A percentile compares a stretch with the other conserved stretches of the same genome.
Evolutionary conservation across 2,329 filamentous ascomycete genomes (phyloP).

Genomic region (Fusarium sp.): DNA sequence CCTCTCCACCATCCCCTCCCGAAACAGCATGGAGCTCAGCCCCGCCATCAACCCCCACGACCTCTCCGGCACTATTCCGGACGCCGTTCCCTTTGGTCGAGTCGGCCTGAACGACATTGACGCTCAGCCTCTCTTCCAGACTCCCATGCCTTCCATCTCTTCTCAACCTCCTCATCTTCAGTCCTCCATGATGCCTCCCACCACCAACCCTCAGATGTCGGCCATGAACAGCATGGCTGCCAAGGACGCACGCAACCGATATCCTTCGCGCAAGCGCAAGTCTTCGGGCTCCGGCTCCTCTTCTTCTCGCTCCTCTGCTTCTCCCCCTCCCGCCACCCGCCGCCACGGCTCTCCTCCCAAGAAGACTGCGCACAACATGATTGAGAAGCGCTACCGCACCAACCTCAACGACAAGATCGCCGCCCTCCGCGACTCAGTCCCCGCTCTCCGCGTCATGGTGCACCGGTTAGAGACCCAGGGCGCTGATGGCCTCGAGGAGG

Average conservation of each 20-base stretch:
- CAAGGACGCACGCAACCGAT: slow-evolving; percentile 39
- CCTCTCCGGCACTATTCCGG: slow-evolving; percentile 40
- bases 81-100: slow-evolving; percentile 43
- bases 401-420: slow-evolving; percentile 97
- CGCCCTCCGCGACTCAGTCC: slow-evolving; percentile 87
- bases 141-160: slow-evolving; percentile 43
- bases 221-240: slow-evolving; percentile 18
- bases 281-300: slow-evolving; percentile 46
- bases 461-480: slow-evolving; percentile 68
- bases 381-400: slow-evolving; percentile 93
- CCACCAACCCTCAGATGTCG: slow-evolving; percentile 34
- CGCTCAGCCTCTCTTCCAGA: slow-evolving; percentile 44
- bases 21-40: slow-evolving; percentile 45
- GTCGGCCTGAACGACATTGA: slow-evolving; percentile 45
- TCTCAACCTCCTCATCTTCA: slow-evolving; percentile 39
- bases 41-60: slow-evolving; percentile 45
- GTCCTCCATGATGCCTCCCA: slow-evolving; percentile 35
- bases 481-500: slow-evolving; percentile 65
- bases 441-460: slow-evolving; percentile 81
- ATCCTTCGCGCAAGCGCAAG: slow-evolving; percentile 49
- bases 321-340: slow-evolving; percentile 49
- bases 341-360: slow-evolving; percentile 61
- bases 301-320: slow-evolving; percentile 53
- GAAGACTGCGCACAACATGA: slow-evolving; percentile 96
- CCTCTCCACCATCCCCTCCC: slow-evolving; percentile 41